phyloP scores from a whole-genome alignment of 202 grass and related monocot species.

The Panicum virgatum region DNA sequence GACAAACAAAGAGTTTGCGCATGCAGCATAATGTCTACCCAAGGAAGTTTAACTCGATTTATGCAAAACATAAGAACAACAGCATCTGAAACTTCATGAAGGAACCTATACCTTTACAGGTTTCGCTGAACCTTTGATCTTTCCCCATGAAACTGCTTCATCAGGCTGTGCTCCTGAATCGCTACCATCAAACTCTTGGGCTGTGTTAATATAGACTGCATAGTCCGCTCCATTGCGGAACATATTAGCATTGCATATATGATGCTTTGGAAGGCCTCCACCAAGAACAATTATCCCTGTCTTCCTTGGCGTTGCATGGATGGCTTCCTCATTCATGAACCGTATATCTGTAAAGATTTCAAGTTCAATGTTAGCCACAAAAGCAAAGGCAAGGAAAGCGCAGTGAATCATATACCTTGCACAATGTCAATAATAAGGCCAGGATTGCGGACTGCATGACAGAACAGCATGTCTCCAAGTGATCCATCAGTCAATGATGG shows the following conservation, averaged over 20 bases:
- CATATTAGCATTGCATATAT: conserved; percentile 99
- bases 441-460: conserved; percentile 83
- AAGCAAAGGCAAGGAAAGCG: conserved; percentile 10
- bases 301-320: conserved; percentile 75
- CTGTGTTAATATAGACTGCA: conserved; percentile 95
- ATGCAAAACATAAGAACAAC: background rate
- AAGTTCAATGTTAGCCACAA: background rate
- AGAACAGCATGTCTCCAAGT: conserved; percentile 93
- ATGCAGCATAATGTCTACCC: background rate
- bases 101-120: conserved; percentile 62
- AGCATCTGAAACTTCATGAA: background rate
- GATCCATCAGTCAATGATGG: conserved; percentile 85
- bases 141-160: conserved; percentile 96
- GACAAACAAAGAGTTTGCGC: background rate
- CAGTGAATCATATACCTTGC: conserved; percentile 67
- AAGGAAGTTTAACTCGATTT: background rate
- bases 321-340: conserved; percentile 84
- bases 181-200: conserved; percentile 96
- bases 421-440: conserved; percentile 97
- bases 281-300: conserved; percentile 90
- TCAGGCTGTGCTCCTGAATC: conserved; percentile 92
- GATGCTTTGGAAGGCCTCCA: conserved; percentile 91
- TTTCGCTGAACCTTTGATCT: conserved; percentile 95
- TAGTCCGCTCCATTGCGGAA: conserved; percentile 91
- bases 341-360: conserved; percentile 62